Conservation (phyloP, 306 rosid genomes). For the Rosa chinensis region DNA sequence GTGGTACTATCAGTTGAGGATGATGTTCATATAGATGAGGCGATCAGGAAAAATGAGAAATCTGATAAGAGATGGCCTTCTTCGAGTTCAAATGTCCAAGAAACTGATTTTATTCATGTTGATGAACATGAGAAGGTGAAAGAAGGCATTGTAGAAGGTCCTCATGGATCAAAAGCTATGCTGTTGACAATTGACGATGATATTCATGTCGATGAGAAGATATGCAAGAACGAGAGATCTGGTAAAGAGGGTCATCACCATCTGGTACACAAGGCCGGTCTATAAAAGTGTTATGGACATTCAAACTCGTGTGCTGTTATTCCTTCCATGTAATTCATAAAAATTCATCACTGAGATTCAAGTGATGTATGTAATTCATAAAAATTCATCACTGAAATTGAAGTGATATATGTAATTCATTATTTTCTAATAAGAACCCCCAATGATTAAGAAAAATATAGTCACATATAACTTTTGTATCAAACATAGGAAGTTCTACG, state of each 20-base stretch:
- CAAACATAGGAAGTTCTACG: too few relatives aligned
- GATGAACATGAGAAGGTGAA: slow-evolving; percentile 55
- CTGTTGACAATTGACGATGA: slow-evolving; percentile 59
- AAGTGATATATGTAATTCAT: not conserved
- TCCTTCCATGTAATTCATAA: not conserved
- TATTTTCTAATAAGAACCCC: not conserved
- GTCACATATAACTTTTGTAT: too few relatives aligned
- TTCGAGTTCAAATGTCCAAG: slow-evolving; percentile 28
- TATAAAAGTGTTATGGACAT: not conserved
- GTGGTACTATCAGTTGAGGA: slow-evolving; percentile 58
- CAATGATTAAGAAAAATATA: too few relatives aligned
- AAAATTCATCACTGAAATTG: not conserved
- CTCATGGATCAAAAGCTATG: slow-evolving; percentile 48
- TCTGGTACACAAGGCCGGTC: not conserved
- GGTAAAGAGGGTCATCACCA: slow-evolving; percentile 26
- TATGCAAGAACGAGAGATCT: slow-evolving; percentile 34
- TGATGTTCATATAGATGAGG: slow-evolving; percentile 57
- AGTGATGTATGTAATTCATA: not conserved
- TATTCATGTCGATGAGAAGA: slow-evolving; percentile 45
- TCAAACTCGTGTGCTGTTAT: not conserved
- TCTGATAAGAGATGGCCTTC: not conserved
- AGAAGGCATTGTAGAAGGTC: slow-evolving; percentile 51
- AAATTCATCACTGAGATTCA: not conserved
- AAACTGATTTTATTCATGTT: slow-evolving; percentile 39
- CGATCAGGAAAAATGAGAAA: slow-evolving; percentile 38